Evolutionary conservation across 1,284 basidiomycete species (phyloP).

Genomic region (Apiotrichum siamense): DNA sequence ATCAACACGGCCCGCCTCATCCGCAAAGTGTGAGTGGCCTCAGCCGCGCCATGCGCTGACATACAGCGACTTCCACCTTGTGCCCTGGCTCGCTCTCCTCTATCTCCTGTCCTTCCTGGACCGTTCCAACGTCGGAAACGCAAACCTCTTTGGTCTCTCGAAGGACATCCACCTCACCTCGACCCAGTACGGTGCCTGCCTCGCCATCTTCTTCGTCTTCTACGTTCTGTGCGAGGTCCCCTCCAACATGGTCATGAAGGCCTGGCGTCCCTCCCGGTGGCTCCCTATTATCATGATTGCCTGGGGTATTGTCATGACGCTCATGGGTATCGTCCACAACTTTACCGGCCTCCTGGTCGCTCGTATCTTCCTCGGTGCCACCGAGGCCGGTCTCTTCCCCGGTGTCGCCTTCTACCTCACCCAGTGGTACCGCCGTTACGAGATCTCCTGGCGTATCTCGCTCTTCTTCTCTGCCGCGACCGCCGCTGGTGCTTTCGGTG

Average conservation of each 20-base stretch:
- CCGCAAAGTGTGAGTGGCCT: conserved; percentile 12
- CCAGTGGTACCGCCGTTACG: conserved; percentile 37
- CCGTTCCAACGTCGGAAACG: conserved; percentile 64
- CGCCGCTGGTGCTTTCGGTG: conserved; percentile 45
- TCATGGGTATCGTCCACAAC: conserved; percentile 46
- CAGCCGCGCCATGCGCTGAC: background rate
- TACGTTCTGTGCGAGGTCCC: conserved; percentile 52
- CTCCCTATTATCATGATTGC: conserved; percentile 35
- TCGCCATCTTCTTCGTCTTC: conserved; percentile 42
- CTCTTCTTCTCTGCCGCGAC: conserved; percentile 47
- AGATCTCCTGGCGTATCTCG: conserved; percentile 37
- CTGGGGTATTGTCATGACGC: conserved; percentile 48
- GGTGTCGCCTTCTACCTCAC: conserved; percentile 40
- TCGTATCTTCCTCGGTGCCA: conserved; percentile 32
- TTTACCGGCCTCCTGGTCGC: conserved; percentile 38
- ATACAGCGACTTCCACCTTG: conserved; percentile 24
- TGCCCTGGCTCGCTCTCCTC: conserved; percentile 50
- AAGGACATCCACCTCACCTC: conserved; percentile 23
- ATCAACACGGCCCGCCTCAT: conserved; percentile 6
- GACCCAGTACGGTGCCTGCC: conserved; percentile 26
- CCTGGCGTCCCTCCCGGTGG: conserved; percentile 30
- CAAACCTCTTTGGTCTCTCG: conserved; percentile 31
- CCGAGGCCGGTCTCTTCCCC: conserved; percentile 42
- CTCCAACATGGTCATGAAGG: conserved; percentile 55
- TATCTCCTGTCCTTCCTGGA: conserved; percentile 67